A percentile compares a stretch with the other conserved stretches of the same genome.
Conservation (phyloP, 129 eudicot species). For the Smallanthus sonchifolius region DNA sequence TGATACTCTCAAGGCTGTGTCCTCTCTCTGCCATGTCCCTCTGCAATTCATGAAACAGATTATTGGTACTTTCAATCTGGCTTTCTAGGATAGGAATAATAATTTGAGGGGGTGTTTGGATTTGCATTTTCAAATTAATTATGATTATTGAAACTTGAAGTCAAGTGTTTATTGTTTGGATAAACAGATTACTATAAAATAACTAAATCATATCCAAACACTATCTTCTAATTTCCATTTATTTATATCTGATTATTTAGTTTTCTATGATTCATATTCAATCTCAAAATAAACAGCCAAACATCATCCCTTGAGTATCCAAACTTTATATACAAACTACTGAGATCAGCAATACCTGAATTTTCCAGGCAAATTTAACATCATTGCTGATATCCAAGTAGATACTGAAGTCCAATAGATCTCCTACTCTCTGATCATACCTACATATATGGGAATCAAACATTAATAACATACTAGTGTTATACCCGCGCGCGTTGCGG, state of each 20-base stretch:
- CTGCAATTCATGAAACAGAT: slow-evolving; percentile 37
- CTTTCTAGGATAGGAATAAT: neutral
- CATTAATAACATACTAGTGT: too few relatives aligned
- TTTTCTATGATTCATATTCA: too few relatives aligned
- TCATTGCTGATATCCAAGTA: slow-evolving; percentile 94
- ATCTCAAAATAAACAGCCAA: neutral
- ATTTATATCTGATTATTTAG: too few relatives aligned
- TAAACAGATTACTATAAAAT: neutral
- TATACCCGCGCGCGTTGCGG: too few relatives aligned
- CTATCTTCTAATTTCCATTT: neutral
- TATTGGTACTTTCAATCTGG: neutral
- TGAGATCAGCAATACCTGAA: slow-evolving; percentile 48
- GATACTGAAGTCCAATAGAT: slow-evolving; percentile 87
- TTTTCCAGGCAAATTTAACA: slow-evolving; percentile 95
- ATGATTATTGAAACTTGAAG: neutral
- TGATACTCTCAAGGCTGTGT: slow-evolving; percentile 97
- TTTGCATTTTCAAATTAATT: neutral
- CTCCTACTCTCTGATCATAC: slow-evolving; percentile 82
- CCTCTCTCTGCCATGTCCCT: slow-evolving; percentile 99
- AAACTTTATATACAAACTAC: neutral
- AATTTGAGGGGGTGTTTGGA: neutral
- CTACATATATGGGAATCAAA: slow-evolving; percentile 28
- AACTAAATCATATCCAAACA: neutral
- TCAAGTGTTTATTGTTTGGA: neutral
- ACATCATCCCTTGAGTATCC: neutral